phyloP scores from a whole-genome alignment of 2,329 filamentous ascomycete genomes.

The Paraphoma sp. region DNA sequence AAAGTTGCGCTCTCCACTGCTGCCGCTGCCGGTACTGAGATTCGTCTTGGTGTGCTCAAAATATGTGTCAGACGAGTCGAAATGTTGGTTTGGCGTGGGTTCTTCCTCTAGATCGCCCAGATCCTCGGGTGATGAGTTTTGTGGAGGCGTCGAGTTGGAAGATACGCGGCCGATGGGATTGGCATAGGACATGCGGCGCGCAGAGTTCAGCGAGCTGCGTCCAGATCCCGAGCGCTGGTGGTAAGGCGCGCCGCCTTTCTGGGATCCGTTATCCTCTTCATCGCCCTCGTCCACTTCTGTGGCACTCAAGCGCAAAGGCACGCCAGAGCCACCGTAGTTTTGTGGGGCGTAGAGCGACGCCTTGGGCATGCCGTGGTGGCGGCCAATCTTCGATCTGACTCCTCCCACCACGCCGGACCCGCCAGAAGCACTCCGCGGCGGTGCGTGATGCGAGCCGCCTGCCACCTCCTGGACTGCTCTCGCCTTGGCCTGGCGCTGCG shows the following conservation, averaged over 20 bases:
- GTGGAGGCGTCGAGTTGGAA: constrained; percentile 63
- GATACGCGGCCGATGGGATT: constrained; percentile 55
- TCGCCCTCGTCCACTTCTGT: constrained; percentile 92
- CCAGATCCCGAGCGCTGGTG: constrained; percentile 78
- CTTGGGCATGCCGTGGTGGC: constrained; percentile 82
- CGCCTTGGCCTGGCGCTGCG: constrained; percentile 86
- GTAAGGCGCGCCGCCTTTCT: constrained; percentile 45
- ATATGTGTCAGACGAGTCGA: constrained; percentile 48
- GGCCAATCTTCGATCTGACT: constrained; percentile 79
- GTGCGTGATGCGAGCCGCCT: constrained; percentile 58
- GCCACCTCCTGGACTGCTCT: constrained; percentile 84
- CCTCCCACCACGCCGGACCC: constrained; percentile 50
- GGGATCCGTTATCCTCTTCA: constrained; percentile 70
- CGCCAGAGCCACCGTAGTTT: constrained; percentile 77
- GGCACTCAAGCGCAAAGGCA: constrained; percentile 91
- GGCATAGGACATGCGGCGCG: constrained; percentile 46
- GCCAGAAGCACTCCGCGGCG: constrained; percentile 47
- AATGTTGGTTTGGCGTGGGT: constrained; percentile 54
- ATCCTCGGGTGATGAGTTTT: constrained; percentile 42
- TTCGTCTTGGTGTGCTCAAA: constrained; percentile 53
- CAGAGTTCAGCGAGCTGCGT: constrained; percentile 66
- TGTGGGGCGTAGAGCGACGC: constrained; percentile 80
- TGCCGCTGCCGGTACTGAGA: constrained; percentile 51
- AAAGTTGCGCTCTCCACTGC: constrained; percentile 57
- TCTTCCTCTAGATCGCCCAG: constrained; percentile 52